These are phyloP conservation scores for Erodium trifolium DNA, from an alignment of 441 rosid genomes.

Conservation along the genomic window DNA sequence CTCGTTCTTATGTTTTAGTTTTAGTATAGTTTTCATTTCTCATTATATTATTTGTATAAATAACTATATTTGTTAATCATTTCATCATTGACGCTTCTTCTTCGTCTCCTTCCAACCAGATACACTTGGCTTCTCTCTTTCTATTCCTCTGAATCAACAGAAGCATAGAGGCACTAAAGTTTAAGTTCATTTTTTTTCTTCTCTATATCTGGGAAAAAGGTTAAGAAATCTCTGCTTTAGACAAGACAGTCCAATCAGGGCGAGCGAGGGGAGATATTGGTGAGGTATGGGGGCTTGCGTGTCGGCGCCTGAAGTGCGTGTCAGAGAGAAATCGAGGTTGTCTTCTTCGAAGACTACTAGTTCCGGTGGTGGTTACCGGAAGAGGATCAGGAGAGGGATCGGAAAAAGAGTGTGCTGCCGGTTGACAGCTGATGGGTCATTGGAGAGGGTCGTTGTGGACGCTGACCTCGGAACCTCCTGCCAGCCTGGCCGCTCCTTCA, in stretches of 20 bases:
- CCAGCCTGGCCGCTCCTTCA: no score
- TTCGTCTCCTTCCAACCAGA: neutral
- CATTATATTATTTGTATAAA: neutral
- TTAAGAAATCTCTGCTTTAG: neutral
- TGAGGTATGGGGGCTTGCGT: constrained; percentile 60
- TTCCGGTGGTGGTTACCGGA: constrained; percentile 17
- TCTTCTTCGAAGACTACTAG: constrained; percentile 15
- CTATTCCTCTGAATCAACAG: neutral
- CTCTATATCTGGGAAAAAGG: neutral
- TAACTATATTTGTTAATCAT: neutral
- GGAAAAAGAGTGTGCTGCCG: constrained; percentile 43
- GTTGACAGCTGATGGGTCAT: constrained; percentile 40
- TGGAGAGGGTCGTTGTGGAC: constrained; percentile 19
- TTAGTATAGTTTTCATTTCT: neutral
- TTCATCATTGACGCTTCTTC: neutral
- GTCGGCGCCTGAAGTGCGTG: constrained; percentile 46
- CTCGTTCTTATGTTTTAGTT: neutral
- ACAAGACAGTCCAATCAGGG: neutral
- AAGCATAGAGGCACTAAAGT: neutral
- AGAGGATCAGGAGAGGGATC: constrained; percentile 35
- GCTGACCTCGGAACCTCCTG: neutral
- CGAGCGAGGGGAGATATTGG: neutral
- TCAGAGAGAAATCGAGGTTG: no score
- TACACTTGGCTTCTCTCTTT: neutral
- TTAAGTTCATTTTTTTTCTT: neutral